Base-by-base conservation (phyloP, 2,329 filamentous ascomycete genomes). In the Pestalotiopsis fici region DNA sequence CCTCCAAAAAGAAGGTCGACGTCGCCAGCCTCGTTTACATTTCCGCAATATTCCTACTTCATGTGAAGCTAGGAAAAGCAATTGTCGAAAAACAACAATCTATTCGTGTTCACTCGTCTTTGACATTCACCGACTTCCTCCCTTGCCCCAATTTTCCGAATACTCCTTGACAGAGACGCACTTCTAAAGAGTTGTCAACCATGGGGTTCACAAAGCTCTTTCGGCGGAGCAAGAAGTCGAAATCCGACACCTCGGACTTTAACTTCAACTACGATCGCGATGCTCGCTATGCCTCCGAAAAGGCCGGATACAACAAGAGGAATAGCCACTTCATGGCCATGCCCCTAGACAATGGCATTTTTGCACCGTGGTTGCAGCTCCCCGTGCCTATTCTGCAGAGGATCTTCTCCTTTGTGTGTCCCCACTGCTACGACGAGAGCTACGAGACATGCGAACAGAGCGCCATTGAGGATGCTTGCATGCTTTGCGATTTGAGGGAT, bases 401-500 rank as follows among this genome's bases (percentile, higher is more conserved):
- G 76, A 95, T 98, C 76, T 95, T 98, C 78, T 81, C 86, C 73
- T 90, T 90, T 72, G 90, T 98, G 66, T 98, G 95, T 74, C 95
- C 95, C 7, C 95, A 98, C 79, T 83, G 90, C 43, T 82, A 83
- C 65, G 95, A 98, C 80, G 85, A 90, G 76, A 90, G 86, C 68
- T 97, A 96, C 79, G 91, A 93, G 71, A 90, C 90, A 55, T 95
- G 93, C 75, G 95, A 98, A 82, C 88, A 93, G 74, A 93, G 91
- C 68, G 89, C 91, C 71, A 87, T 89, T 62, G 91, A 92, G 72
- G 90, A 94, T 81, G 90, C 90, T 66, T 98, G 95, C 82, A 95
- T 96, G 92, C 90, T 97, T 72, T 98, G 95, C 82, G 94, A 97
- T 81, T 87, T 96, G 83, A 90, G 95, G 72, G 94, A 98, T 79